Evolutionary conservation across 2,329 filamentous ascomycete species (phyloP), one percentile per base, ranked within the genome.

Genomic region (Akanthomyces lecanii): DNA sequence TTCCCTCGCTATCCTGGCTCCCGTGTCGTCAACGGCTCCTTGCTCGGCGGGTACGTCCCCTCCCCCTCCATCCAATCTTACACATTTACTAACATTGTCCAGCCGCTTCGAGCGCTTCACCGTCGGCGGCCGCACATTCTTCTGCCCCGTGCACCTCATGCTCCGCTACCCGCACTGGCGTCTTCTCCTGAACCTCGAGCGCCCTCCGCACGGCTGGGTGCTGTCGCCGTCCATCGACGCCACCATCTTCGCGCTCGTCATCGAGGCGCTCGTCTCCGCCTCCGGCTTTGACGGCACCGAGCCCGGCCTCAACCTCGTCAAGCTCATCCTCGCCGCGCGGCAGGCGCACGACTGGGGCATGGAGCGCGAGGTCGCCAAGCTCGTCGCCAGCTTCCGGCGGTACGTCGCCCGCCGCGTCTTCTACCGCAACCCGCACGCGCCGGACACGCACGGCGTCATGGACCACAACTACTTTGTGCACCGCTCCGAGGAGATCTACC

Each of bases 381-480:
- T 72, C 8, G 60, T 55, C 12, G 25, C 40, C 38, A 66, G 67
- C 10, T 53, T 66, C 16, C 28, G 64, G 16, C 68, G 67, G 12
- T 72, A 73, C 56, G 65, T 73, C 16, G 53, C 60, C 8, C 56
- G 65, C 0, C 66, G 66, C n/a, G 61, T 72, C 63, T 66, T 69
- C 33, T 58, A 66, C 25, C 64, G 64, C 54, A 68, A 71, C 47
- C 70, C 70, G 21, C 56, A 77, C 36, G 69, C 70, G 42, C 70
- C 75, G 0, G 76, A 73, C 1, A 66, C 74, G 40, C 71, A 72
- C 47, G 62, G 23, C 36, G 25, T 36, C 10, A 63, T 67, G 23
- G 60, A 64, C 16, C 7, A 59, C 1, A 44, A 45, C 10, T 67
- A 72, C 51, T 68, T 65, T 44, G 21, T 60, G 5, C 71, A 65